Percentiles rank a stretch among this genome's conserved stretches.
Conservation (phyloP, 257 asterid genomes). For the Capsicum rhomboideum region DNA sequence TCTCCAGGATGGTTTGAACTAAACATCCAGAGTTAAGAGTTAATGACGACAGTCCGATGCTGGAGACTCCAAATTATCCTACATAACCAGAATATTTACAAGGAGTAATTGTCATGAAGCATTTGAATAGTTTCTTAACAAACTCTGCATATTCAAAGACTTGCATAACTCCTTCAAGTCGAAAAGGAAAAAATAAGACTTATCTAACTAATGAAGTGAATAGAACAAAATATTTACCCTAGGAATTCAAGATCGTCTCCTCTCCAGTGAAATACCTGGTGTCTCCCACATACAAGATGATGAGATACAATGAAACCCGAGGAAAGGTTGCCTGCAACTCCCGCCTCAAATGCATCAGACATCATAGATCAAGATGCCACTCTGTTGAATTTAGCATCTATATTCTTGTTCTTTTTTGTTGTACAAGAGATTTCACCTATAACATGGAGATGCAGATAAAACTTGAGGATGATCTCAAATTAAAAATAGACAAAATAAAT, state of each 20-base stretch:
- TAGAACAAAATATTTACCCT: neutral
- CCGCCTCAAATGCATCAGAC: neutral
- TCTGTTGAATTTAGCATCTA: neutral
- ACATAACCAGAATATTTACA: neutral
- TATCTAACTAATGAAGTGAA: neutral
- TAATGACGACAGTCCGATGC: neutral
- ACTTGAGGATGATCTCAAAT: neutral
- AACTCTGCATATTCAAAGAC: neutral
- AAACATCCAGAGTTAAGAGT: too few species aligned
- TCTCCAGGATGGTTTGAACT: neutral
- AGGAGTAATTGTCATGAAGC: neutral
- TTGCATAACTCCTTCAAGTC: neutral
- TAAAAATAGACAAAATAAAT: neutral
- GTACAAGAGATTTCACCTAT: neutral
- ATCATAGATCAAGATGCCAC: neutral
- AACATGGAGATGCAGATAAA: neutral
- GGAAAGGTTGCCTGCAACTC: neutral
- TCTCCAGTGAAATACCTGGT: neutral
- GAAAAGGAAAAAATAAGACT: neutral
- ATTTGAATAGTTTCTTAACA: neutral
- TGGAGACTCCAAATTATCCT: neutral
- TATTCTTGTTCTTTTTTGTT: neutral
- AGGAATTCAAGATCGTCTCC: neutral
- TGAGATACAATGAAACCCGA: neutral
- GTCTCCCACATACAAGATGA: neutral